These are phyloP conservation scores for Dryadomyces quercivorus DNA, from an alignment of 2,329 filamentous ascomycete species.

Conservation along the genomic window DNA sequence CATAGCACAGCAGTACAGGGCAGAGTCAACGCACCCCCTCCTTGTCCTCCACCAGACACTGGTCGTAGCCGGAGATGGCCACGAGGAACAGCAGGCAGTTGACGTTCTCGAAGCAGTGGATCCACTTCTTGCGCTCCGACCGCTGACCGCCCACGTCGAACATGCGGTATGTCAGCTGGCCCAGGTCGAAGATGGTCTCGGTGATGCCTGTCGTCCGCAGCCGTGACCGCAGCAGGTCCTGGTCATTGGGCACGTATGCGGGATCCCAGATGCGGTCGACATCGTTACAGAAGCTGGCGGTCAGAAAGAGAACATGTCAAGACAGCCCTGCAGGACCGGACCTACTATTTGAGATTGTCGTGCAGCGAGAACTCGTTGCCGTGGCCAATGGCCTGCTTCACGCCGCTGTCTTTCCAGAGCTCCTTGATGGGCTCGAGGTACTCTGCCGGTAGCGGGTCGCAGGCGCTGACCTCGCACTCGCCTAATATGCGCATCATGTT, in stretches of 20 bases:
- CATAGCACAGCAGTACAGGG: not conserved
- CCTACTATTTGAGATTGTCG: constrained; percentile 89
- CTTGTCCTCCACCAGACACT: constrained; percentile 91
- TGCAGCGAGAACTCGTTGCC: constrained; percentile 95
- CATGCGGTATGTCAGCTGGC: constrained; percentile 90
- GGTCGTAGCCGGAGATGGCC: constrained; percentile 91
- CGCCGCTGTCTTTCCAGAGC: constrained; percentile 73
- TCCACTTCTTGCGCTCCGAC: constrained; percentile 95
- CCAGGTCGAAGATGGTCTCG: constrained; percentile 86
- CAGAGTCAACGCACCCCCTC: constrained; percentile 83
- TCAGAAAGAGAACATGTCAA: not conserved
- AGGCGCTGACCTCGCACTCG: constrained; percentile 70
- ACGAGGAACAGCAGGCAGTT: constrained; percentile 88
- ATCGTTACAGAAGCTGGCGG: constrained; percentile 65
- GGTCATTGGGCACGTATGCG: constrained; percentile 80
- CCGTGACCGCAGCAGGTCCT: constrained; percentile 84
- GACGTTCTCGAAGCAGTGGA: constrained; percentile 91
- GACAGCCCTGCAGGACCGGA: constrained; percentile 9
- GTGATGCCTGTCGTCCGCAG: constrained; percentile 91
- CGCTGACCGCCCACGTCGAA: constrained; percentile 89
- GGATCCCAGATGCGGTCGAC: constrained; percentile 63
- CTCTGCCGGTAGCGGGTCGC: constrained; percentile 67
- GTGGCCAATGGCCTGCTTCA: constrained; percentile 78
- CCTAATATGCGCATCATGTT: constrained; percentile 65
- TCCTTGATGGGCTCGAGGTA: constrained; percentile 72